These are phyloP conservation scores for Rubus idaeus DNA, from an alignment of 306 rosid genomes.

Conservation along the genomic window DNA sequence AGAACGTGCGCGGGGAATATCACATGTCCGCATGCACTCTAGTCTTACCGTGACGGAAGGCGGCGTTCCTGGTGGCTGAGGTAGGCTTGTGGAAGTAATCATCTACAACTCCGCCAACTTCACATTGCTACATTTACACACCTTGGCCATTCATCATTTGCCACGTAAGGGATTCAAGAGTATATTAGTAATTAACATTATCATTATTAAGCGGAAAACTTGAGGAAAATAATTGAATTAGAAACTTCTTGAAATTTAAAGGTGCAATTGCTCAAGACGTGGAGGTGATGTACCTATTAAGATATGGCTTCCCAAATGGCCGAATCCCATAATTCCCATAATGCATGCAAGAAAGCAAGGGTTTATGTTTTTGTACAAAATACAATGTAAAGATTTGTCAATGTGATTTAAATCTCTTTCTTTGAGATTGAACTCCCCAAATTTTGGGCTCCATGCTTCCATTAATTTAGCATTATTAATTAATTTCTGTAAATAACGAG, in stretches of 20 bases:
- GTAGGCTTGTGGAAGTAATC: not conserved
- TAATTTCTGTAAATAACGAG: not conserved
- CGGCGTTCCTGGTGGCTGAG: not conserved
- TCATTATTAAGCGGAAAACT: not conserved
- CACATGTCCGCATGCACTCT: constrained; percentile 12
- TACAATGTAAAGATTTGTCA: not conserved
- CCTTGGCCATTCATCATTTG: not conserved
- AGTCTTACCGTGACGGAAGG: constrained; percentile 13
- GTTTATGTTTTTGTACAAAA: not conserved
- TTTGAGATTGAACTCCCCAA: not conserved
- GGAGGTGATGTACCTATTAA: not conserved
- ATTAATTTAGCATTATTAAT: not conserved
- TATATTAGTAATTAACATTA: not conserved
- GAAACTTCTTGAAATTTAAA: not conserved
- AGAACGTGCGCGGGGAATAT: not conserved
- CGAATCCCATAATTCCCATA: not conserved
- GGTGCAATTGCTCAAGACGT: not conserved
- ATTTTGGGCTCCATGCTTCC: not conserved
- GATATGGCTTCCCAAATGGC: not conserved
- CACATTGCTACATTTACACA: not conserved
- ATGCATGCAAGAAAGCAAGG: not conserved
- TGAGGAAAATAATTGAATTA: not conserved
- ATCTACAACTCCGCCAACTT: not conserved
- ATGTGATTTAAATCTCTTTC: not conserved
- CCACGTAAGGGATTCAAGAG: not conserved